These are phyloP conservation scores for Spencermartinsiella ligniputridi DNA, from an alignment of 1,139 yeast genomes.

Conservation along the genomic window DNA sequence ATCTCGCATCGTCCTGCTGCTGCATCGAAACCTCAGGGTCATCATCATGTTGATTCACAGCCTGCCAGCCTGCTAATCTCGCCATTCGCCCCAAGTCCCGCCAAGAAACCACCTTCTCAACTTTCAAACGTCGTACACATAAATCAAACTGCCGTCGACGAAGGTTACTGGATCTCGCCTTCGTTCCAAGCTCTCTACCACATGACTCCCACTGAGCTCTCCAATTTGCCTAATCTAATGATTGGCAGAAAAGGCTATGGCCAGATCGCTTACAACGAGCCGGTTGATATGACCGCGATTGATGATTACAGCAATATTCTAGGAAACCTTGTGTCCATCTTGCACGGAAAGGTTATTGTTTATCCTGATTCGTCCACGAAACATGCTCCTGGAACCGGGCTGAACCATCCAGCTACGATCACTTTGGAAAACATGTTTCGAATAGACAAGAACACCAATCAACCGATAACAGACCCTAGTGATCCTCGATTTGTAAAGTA, in stretches of 20 bases:
- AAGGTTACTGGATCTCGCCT: constrained; percentile 82
- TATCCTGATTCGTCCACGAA: constrained; percentile 54
- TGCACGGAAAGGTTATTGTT: constrained; percentile 57
- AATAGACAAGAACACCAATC: constrained; percentile 24
- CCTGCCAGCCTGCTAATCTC: constrained; percentile 8
- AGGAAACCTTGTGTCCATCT: constrained; percentile 55
- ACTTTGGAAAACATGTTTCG: constrained; percentile 60
- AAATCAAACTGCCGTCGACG: constrained; percentile 28
- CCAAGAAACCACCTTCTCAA: background rate
- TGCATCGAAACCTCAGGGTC: background rate
- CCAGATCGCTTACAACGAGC: constrained; percentile 62
- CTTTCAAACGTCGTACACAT: background rate
- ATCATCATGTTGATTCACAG: background rate
- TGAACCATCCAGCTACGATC: constrained; percentile 81
- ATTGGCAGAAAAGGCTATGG: constrained; percentile 77
- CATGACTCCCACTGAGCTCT: constrained; percentile 48
- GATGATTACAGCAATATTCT: constrained; percentile 44
- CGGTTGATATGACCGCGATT: constrained; percentile 66
- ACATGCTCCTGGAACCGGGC: constrained; percentile 66
- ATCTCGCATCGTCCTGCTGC: background rate
- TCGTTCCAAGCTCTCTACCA: constrained; percentile 49
- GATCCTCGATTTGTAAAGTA: constrained; percentile 42
- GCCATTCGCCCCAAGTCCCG: constrained; percentile 1
- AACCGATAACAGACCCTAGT: constrained; percentile 38
- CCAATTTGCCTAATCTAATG: constrained; percentile 60